Base-by-base conservation (phyloP, 2,329 filamentous ascomycete genomes). In the Aspergillus brasiliensis region DNA sequence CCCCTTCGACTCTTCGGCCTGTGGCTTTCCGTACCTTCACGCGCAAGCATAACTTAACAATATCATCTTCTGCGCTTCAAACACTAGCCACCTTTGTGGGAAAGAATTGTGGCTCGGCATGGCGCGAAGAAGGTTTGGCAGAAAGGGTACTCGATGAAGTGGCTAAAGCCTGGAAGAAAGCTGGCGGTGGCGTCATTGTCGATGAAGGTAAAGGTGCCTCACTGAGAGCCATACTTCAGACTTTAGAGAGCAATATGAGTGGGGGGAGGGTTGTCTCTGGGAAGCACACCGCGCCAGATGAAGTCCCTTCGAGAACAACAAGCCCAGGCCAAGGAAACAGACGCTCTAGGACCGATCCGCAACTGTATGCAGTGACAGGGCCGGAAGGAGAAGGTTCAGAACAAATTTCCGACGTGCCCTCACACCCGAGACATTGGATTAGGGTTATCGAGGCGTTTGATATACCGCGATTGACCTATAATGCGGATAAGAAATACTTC, bases 11-110 rank as follows among this genome's bases (percentile, higher is more conserved):
- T 0, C 81, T 99, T 42, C 85, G 96, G 63, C 94, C 95, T 2
- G 83, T 98, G 19, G 96, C 95, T 8, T 98, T 99, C 72, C 88
- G 95, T 49, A 96, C 91, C 0, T 96, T 99, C 67, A 99, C 95
- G 2, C 97, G 97, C 77, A 99, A 98, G 73, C 92, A 99, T 78
- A 96, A 94, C 68, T 82, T 99, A 58, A 98, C 93, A 0, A 86
- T 99, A 56, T 93, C 91, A 7, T 95, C 94, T 0, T 87, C 92
- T 0, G 92, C 95, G 0, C 81, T 99, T 5, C 88, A 94, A 74
- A 86, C 91, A 49, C 83, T 99, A 31, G 93, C 95, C 19, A 84
- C 86, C 1, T 99, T 99, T 75, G 90, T 99, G 56, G 96, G 95
- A 10, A 89, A 91, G 67, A 90, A 97, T 76, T 99, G 95, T 75